These are phyloP conservation scores for Mariannaea elegans DNA, from an alignment of 2,329 filamentous ascomycete species.

Conservation along the genomic window DNA sequence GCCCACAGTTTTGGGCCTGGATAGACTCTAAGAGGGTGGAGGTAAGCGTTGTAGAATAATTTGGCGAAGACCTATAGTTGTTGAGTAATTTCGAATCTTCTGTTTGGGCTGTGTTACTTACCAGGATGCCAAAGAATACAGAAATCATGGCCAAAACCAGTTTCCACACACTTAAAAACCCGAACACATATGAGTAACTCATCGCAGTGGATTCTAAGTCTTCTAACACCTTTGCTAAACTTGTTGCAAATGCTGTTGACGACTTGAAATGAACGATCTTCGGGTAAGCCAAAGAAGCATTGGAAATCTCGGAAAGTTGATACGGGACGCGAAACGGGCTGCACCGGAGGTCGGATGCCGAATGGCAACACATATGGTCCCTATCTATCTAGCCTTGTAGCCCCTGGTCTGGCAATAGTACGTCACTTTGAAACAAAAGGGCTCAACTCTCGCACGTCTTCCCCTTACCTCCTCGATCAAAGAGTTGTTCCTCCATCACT, in stretches of 20 bases:
- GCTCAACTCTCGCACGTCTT: too few species aligned
- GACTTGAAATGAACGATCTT: neutral
- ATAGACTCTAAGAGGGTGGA: slow-evolving; percentile 25
- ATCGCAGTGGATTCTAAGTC: neutral
- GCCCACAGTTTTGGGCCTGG: slow-evolving; percentile 28
- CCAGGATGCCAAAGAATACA: neutral
- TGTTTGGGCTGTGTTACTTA: neutral
- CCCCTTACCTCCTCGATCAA: neutral
- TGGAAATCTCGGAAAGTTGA: neutral
- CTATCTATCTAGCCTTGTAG: too few species aligned
- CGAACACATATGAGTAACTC: neutral
- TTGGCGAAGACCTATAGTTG: neutral
- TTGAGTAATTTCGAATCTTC: neutral
- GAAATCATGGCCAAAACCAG: neutral
- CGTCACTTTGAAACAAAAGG: slow-evolving; percentile 1
- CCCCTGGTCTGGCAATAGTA: neutral
- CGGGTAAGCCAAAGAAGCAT: neutral
- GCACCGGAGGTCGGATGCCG: slow-evolving; percentile 28
- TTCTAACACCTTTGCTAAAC: neutral
- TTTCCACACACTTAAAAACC: neutral
- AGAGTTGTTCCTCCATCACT: neutral
- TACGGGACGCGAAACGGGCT: slow-evolving; percentile 29
- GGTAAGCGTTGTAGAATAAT: slow-evolving; percentile 20
- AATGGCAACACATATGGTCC: neutral
- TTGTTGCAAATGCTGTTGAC: neutral